phyloP scores from a whole-genome alignment of 176 grass and related monocot species.

The Leersia perrieri region DNA sequence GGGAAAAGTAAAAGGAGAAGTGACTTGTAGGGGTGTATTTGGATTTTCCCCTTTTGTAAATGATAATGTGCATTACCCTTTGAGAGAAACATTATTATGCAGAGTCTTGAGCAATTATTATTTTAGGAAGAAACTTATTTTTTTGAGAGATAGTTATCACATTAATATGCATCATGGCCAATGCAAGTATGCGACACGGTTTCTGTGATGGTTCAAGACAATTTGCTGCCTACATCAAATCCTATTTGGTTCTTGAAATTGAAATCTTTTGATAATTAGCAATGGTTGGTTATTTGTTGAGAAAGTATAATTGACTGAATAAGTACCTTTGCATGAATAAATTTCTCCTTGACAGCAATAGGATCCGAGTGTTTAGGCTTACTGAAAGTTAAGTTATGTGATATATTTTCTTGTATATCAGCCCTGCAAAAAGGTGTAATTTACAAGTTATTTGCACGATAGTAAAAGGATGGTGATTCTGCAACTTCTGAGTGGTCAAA shows the following conservation, averaged over 20 bases:
- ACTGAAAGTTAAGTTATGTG: constrained; percentile 32
- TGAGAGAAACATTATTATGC: neutral
- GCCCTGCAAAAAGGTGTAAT: constrained; percentile 42
- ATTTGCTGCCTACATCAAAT: neutral
- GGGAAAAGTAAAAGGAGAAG: too few relatives aligned
- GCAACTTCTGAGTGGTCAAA: constrained; percentile 12
- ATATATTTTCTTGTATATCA: constrained; percentile 51
- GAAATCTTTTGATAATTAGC: neutral
- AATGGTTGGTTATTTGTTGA: neutral
- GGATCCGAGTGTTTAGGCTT: constrained; percentile 87
- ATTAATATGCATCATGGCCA: neutral
- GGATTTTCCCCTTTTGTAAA: too few relatives aligned
- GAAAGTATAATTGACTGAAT: constrained; percentile 10
- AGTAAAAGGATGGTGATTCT: constrained; percentile 12
- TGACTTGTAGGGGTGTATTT: too few relatives aligned
- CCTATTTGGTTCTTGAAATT: neutral
- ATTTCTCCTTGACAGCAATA: constrained; percentile 95
- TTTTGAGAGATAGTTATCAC: neutral
- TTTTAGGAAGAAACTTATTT: too few relatives aligned
- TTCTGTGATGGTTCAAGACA: constrained; percentile 18
- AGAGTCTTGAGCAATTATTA: neutral
- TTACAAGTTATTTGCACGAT: constrained; percentile 30
- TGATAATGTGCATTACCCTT: neutral
- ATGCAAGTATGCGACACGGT: neutral
- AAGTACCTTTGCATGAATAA: constrained; percentile 97